These are phyloP conservation scores for Kwoniella sp. DNA, from an alignment of 768 basidiomycete genomes.

Conservation along the genomic window DNA sequence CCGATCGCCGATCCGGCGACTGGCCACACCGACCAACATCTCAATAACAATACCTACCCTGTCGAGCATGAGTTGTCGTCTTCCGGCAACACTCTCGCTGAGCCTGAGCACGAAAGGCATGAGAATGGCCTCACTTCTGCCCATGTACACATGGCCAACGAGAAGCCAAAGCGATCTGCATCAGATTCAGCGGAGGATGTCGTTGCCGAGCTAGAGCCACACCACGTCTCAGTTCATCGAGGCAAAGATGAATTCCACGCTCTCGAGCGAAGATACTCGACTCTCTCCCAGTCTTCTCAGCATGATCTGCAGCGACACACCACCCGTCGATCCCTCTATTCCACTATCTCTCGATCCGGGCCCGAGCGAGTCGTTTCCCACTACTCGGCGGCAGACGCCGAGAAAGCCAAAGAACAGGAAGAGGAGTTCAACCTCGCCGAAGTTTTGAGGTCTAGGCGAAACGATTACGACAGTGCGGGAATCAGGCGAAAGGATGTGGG, in stretches of 20 bases:
- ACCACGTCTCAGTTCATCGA: constrained; percentile 37
- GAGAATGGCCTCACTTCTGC: constrained; percentile 8
- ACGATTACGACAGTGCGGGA: constrained; percentile 51
- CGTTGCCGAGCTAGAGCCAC: constrained; percentile 40
- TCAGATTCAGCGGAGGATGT: constrained; percentile 40
- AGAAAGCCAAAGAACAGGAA: constrained; percentile 46
- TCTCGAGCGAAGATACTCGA: constrained; percentile 44
- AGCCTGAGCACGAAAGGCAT: constrained; percentile 15
- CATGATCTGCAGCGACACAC: constrained; percentile 33
- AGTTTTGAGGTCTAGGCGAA: constrained; percentile 38
- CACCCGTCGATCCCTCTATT: constrained; percentile 27
- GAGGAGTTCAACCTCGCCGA: constrained; percentile 56
- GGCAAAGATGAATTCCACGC: constrained; percentile 46
- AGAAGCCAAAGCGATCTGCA: constrained; percentile 23
- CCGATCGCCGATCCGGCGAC: constrained; percentile 15
- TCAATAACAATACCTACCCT: constrained; percentile 7
- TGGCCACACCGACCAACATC: not conserved
- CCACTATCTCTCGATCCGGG: constrained; percentile 1
- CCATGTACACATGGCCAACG: not conserved
- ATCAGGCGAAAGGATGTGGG: constrained; percentile 57
- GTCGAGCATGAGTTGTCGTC: constrained; percentile 8
- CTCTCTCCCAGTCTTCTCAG: constrained; percentile 39
- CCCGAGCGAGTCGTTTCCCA: constrained; percentile 16
- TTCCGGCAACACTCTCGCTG: constrained; percentile 27
- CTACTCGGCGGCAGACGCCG: constrained; percentile 33